Evolutionary conservation across 1,139 yeast genomes (phyloP).

Genomic region (Yamadazyma siamensis): DNA sequence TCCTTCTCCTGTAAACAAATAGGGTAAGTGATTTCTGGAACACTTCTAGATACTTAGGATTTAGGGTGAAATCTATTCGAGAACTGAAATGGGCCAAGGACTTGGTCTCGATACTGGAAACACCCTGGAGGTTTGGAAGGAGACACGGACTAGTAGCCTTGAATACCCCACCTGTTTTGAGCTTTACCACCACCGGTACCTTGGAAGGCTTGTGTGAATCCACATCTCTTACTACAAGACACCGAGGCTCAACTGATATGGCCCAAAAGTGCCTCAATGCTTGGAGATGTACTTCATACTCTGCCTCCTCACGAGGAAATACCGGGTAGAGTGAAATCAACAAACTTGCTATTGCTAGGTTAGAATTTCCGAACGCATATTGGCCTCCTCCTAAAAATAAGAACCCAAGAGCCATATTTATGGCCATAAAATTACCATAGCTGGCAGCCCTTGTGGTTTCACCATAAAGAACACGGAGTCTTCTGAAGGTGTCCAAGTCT

Average conservation of each 20-base stretch:
- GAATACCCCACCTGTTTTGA: constrained; percentile 34
- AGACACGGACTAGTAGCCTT: constrained; percentile 58
- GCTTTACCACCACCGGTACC: constrained; percentile 46
- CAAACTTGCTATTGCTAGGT: constrained; percentile 70
- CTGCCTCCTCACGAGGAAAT: constrained; percentile 48
- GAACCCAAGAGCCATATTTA: constrained; percentile 82
- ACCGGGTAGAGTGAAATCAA: constrained; percentile 75
- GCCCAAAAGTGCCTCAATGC: constrained; percentile 94
- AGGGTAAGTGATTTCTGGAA: constrained; percentile 46
- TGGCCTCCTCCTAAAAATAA: constrained; percentile 92
- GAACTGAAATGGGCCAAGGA: constrained; percentile 47
- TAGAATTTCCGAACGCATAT: constrained; percentile 66
- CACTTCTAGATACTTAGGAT: constrained; percentile 36
- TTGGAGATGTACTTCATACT: constrained; percentile 65
- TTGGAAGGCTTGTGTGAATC: constrained; percentile 52
- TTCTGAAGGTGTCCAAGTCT: constrained; percentile 70
- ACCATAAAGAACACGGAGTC: constrained; percentile 69
- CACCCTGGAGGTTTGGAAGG: constrained; percentile 56
- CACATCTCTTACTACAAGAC: constrained; percentile 72
- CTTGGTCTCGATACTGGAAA: constrained; percentile 39
- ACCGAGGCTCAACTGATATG: constrained; percentile 74
- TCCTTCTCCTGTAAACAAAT: constrained; percentile 47
- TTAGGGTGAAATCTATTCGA: constrained; percentile 34
- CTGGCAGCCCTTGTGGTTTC: constrained; percentile 45
- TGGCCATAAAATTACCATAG: constrained; percentile 76